phyloP scores from a whole-genome alignment of 1,284 basidiomycete genomes.

The Stygiomarasmius scandens region DNA sequence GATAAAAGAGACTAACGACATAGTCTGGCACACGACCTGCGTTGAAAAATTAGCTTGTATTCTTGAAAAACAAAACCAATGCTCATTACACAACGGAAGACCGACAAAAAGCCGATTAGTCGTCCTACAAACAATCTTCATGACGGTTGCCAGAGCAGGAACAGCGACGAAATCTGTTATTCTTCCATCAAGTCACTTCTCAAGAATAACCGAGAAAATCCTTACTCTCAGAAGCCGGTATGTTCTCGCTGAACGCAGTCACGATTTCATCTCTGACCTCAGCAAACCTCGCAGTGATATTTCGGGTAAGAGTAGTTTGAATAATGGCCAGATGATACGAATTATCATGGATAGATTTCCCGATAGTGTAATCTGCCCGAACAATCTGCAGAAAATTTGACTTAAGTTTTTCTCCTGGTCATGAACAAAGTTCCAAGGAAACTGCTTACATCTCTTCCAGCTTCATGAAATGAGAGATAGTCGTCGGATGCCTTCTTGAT shows the following conservation, averaged over 20 bases:
- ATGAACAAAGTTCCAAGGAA: not conserved
- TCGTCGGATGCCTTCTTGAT: slow-evolving; percentile 35
- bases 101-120: slow-evolving; percentile 19
- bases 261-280: slow-evolving; percentile 36
- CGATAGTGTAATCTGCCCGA: slow-evolving; percentile 29
- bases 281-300: slow-evolving; percentile 25
- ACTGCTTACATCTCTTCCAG: slow-evolving; percentile 26
- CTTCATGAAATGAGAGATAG: slow-evolving; percentile 32
- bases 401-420: too few relatives aligned
- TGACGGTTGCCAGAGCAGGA: slow-evolving; percentile 20
- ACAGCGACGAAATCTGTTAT: slow-evolving; percentile 39
- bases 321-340: slow-evolving; percentile 30
- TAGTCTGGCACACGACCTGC: slow-evolving; percentile 15
- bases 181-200: too few relatives aligned
- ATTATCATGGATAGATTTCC: slow-evolving; percentile 24
- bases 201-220: slow-evolving; percentile 6
- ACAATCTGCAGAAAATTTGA: slow-evolving; percentile 23
- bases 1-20: not conserved
- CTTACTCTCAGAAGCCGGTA: slow-evolving; percentile 15
- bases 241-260: slow-evolving; percentile 29
- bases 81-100: slow-evolving; percentile 11
- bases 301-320: slow-evolving; percentile 31
- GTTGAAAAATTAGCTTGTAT: not conserved
- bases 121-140: slow-evolving; percentile 11
- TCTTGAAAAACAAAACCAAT: not conserved